phyloP scores from a whole-genome alignment of 805 yeast genomes.

The Hanseniaspora valbyensis region DNA sequence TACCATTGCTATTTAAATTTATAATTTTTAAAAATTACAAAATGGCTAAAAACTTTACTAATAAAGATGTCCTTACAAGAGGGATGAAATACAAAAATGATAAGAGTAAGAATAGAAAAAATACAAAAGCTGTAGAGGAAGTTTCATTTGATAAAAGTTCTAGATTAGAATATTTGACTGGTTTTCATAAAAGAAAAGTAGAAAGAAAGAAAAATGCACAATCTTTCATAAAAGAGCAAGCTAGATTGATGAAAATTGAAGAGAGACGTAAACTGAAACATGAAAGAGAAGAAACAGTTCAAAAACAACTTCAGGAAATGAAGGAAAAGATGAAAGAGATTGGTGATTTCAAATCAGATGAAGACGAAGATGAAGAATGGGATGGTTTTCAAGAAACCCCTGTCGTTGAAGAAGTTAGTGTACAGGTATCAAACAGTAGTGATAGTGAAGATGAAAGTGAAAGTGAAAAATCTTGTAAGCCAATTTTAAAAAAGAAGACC shows the following conservation, averaged over 20 bases:
- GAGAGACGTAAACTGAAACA: slow-evolving; percentile 55
- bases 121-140: slow-evolving; percentile 46
- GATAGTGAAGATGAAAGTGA: slow-evolving; percentile 16
- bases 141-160: slow-evolving; percentile 72
- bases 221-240: slow-evolving; percentile 65
- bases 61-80: slow-evolving; percentile 79
- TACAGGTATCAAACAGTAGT: slow-evolving; percentile 18
- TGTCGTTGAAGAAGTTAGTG: slow-evolving; percentile 33
- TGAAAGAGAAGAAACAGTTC: slow-evolving; percentile 56
- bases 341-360: slow-evolving; percentile 22
- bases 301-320: slow-evolving; percentile 39
- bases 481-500: slow-evolving; percentile 27
- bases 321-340: slow-evolving; percentile 27
- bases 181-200: slow-evolving; percentile 87
- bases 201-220: slow-evolving; percentile 81
- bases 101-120: slow-evolving; percentile 49
- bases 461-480: slow-evolving; percentile 20
- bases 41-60: slow-evolving; percentile 30
- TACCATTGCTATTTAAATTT: too few species aligned
- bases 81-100: slow-evolving; percentile 70
- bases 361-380: slow-evolving; percentile 20
- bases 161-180: slow-evolving; percentile 79
- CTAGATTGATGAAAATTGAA: slow-evolving; percentile 56
- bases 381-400: slow-evolving; percentile 22
- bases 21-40: not conserved